Conservation (phyloP, 768 basidiomycete species). For the Pleurotus eryngii region DNA sequence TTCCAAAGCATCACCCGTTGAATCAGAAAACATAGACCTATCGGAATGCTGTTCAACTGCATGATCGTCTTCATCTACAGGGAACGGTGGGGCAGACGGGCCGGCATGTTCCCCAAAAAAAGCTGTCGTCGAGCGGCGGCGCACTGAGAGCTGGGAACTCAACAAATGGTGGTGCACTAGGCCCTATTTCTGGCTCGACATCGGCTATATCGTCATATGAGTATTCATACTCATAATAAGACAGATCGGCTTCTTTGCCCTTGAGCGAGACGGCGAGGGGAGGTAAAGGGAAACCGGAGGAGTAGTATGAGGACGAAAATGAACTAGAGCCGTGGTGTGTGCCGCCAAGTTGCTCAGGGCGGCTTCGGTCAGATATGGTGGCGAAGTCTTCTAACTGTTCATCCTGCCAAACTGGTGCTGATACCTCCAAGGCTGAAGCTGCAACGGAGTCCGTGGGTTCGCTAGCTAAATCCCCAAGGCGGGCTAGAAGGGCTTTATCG, state of each 20-base stretch:
- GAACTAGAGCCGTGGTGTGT: background rate
- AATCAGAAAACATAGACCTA: background rate
- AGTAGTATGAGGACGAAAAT: slow-evolving; percentile 6
- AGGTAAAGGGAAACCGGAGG: slow-evolving; percentile 37
- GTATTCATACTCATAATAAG: slow-evolving; percentile 39
- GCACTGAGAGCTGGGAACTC: slow-evolving; percentile 28
- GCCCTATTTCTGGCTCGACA: slow-evolving; percentile 32
- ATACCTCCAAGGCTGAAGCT: slow-evolving; percentile 25
- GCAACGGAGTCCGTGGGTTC: slow-evolving; percentile 20
- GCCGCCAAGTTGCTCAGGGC: background rate
- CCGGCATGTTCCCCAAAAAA: slow-evolving; percentile 15
- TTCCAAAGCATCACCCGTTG: background rate
- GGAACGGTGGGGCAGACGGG: slow-evolving; percentile 48
- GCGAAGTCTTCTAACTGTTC: slow-evolving; percentile 39
- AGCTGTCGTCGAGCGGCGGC: slow-evolving; percentile 24
- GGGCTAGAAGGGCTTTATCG: slow-evolving; percentile 57
- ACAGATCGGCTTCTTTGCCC: slow-evolving; percentile 35
- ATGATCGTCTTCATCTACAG: slow-evolving; percentile 16
- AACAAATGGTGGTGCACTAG: slow-evolving; percentile 47
- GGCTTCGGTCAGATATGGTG: slow-evolving; percentile 8
- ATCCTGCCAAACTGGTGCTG: slow-evolving; percentile 55
- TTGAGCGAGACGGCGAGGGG: slow-evolving; percentile 34
- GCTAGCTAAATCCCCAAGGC: slow-evolving; percentile 48
- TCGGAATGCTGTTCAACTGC: background rate
- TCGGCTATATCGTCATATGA: slow-evolving; percentile 34